Conservation (phyloP, 2,329 filamentous ascomycete genomes). For the Aspergillus oerlinghausenensis region DNA sequence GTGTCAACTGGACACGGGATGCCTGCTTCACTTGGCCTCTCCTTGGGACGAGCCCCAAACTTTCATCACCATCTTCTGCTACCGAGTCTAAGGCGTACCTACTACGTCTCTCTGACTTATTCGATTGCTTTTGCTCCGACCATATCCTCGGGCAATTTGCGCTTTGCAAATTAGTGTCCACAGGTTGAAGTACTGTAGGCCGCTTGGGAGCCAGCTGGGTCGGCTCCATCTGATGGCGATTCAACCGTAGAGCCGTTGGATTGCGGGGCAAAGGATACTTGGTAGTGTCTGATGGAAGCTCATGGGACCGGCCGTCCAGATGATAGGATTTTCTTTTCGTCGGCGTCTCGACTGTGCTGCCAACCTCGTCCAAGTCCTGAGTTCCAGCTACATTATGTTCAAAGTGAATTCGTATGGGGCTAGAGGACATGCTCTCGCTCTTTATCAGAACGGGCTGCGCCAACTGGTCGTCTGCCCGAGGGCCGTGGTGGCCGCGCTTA, state of each 20-base stretch:
- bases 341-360: constrained; percentile 35
- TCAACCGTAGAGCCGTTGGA: not conserved
- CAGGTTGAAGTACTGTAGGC: constrained; percentile 20
- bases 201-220: constrained; percentile 2
- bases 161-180: constrained; percentile 25
- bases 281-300: not conserved
- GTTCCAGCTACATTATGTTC: constrained; percentile 46
- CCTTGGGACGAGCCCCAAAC: not conserved
- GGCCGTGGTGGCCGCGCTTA: not conserved
- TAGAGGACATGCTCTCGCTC: constrained; percentile 33
- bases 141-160: constrained; percentile 1
- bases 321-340: constrained; percentile 30
- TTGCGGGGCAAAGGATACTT: not conserved
- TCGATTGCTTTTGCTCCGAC: constrained; percentile 34
- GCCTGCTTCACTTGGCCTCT: not conserved
- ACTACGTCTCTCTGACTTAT: constrained; percentile 20
- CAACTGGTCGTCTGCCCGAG: constrained; percentile 6
- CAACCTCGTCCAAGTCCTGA: constrained; percentile 56
- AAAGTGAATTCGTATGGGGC: constrained; percentile 18
- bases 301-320: not conserved
- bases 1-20: not conserved
- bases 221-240: not conserved
- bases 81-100: constrained; percentile 40
- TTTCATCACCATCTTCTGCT: constrained; percentile 48
- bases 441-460: constrained; percentile 27